These are phyloP conservation scores for Trichoderma arundinaceum DNA, from an alignment of 2,329 filamentous ascomycete genomes.

Conservation along the genomic window DNA sequence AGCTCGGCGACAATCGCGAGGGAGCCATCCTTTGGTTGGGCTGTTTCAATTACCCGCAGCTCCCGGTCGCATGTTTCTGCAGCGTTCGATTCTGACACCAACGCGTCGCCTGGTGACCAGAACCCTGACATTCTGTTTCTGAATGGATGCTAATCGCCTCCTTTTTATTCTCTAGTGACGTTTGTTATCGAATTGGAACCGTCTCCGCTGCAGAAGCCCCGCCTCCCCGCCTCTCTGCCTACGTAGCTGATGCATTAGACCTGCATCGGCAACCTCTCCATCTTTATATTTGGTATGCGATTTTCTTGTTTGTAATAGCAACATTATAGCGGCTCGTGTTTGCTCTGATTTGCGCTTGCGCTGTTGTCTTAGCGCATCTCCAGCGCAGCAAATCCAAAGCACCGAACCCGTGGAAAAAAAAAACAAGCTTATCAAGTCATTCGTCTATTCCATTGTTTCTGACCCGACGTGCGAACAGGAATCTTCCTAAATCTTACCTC, in stretches of 20 bases:
- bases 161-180: constrained; percentile 23
- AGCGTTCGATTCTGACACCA: background rate
- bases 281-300: constrained; percentile 10
- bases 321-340: constrained; percentile 10
- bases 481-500: constrained; percentile 14
- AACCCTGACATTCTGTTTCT: constrained; percentile 23
- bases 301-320: background rate
- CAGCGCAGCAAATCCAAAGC: background rate
- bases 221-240: constrained; percentile 26
- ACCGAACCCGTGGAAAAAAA: background rate
- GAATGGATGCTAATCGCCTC: constrained; percentile 30
- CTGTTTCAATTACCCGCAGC: constrained; percentile 8
- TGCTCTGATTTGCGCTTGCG: constrained; percentile 2
- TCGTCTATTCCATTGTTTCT: background rate
- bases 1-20: background rate
- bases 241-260: constrained; percentile 31
- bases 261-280: constrained; percentile 23
- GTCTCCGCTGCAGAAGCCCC: constrained; percentile 30
- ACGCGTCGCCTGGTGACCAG: constrained; percentile 16
- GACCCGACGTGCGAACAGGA: constrained; percentile 8
- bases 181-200: constrained; percentile 30
- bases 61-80: constrained; percentile 13
- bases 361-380: background rate
- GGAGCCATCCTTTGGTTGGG: background rate
- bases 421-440: background rate